Conservation (phyloP, 352 stramenopile species). For the Phytophthora colocasiae region DNA sequence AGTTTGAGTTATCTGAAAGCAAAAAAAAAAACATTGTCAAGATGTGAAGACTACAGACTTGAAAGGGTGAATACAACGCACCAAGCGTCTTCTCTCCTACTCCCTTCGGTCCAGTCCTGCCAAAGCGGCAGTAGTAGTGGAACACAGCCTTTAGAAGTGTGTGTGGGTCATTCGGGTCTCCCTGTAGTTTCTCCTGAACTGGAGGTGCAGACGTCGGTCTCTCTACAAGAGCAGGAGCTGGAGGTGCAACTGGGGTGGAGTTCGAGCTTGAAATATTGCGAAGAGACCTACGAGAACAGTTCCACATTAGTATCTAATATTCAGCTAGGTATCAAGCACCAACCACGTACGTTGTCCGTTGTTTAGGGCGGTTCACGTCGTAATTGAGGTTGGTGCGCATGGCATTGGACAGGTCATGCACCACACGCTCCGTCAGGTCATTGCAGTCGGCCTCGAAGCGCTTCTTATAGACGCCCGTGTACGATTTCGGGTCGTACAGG, state of each 20-base stretch:
- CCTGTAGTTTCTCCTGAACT: slow-evolving; percentile 50
- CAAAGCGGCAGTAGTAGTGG: slow-evolving; percentile 89
- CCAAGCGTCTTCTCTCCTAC: slow-evolving; percentile 72
- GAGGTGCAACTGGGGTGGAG: slow-evolving; percentile 9
- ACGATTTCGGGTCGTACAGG: slow-evolving; percentile 65
- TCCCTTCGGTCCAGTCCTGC: slow-evolving; percentile 71
- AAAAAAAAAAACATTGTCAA: not conserved
- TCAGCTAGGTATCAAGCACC: too few relatives aligned
- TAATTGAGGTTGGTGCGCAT: slow-evolving; percentile 68
- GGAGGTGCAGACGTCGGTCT: slow-evolving; percentile 26
- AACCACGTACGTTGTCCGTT: slow-evolving; percentile 47
- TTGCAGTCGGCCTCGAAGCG: slow-evolving; percentile 62
- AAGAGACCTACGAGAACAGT: not conserved
- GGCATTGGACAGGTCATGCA: slow-evolving; percentile 62
- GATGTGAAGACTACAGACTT: too few relatives aligned
- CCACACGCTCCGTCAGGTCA: slow-evolving; percentile 55
- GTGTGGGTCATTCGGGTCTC: slow-evolving; percentile 81
- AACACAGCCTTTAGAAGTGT: slow-evolving; percentile 84
- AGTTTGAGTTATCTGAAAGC: slow-evolving; percentile 79
- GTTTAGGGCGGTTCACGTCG: slow-evolving; percentile 53
- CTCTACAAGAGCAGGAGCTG: slow-evolving; percentile 7
- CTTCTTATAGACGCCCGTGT: slow-evolving; percentile 74
- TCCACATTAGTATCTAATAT: too few relatives aligned
- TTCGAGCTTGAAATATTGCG: slow-evolving; percentile 13
- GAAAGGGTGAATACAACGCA: slow-evolving; percentile 25